Percentiles rank a stretch among this genome's conserved stretches.
Conservation (phyloP, 2,329 filamentous ascomycete genomes). For the Aspergillus flavus region DNA sequence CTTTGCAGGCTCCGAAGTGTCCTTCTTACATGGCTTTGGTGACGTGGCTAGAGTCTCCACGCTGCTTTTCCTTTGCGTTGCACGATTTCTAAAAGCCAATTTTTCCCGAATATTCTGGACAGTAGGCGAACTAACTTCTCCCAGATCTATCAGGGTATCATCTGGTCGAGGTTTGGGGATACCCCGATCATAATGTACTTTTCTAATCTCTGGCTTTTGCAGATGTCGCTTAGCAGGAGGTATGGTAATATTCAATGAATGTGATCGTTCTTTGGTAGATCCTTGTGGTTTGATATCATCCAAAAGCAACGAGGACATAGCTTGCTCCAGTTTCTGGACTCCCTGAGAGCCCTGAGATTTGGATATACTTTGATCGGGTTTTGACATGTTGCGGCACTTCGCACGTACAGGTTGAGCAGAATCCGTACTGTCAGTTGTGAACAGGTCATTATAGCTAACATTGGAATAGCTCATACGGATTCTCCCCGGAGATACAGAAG, state of each 20-base stretch:
- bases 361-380: background rate
- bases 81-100: background rate
- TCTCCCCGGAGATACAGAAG: slow-evolving; percentile 4
- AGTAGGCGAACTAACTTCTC: background rate
- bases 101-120: slow-evolving; percentile 1
- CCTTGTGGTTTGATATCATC: slow-evolving; percentile 5
- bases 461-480: slow-evolving; percentile 31
- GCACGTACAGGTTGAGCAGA: background rate
- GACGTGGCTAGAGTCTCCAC: background rate
- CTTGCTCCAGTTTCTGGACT: slow-evolving; percentile 22
- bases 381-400: slow-evolving; percentile 5
- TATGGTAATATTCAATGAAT: background rate
- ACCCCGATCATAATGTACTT: background rate
- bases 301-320: slow-evolving; percentile 24
- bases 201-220: background rate
- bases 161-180: background rate
- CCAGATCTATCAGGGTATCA: background rate
- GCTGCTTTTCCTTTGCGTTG: background rate
- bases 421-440: background rate
- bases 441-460: slow-evolving; percentile 15
- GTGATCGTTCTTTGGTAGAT: background rate
- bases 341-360: background rate
- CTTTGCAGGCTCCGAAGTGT: background rate
- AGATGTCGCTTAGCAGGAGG: background rate
- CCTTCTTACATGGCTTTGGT: background rate